Percentiles rank a stretch among this genome's conserved stretches.
Evolutionary conservation across 164 flowering plant genomes (phyloP).

Genomic region (Euptelea pleiosperma): DNA sequence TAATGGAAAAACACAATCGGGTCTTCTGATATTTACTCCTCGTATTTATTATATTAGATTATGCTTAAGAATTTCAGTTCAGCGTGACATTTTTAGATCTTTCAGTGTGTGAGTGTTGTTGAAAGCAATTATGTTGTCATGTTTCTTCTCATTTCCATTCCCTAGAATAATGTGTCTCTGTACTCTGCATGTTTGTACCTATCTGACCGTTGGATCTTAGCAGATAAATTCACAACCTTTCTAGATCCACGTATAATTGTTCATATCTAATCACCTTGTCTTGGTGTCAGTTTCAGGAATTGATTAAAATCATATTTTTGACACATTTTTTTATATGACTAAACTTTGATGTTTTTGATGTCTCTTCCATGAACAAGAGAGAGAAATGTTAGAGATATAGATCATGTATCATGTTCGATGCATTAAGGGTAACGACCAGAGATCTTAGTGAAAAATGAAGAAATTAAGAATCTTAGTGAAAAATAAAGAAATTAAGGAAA

Average conservation of each 20-base stretch:
- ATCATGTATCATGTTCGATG: too few relatives aligned
- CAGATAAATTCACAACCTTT: neutral
- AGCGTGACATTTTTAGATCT: too few relatives aligned
- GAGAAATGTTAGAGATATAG: too few relatives aligned
- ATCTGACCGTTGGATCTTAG: neutral
- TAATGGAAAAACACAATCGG: neutral
- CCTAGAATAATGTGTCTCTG: neutral
- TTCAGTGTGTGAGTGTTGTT: too few relatives aligned
- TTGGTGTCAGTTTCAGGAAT: neutral
- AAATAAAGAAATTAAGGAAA: too few relatives aligned
- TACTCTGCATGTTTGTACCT: too few relatives aligned
- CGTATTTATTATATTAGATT: neutral
- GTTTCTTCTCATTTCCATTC: neutral
- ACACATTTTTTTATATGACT: too few relatives aligned
- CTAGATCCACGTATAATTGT: neutral
- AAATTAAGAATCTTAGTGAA: too few relatives aligned
- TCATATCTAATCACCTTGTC: neutral
- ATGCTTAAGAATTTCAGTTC: too few relatives aligned
- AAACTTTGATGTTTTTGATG: conserved; percentile 1
- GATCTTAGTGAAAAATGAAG: too few relatives aligned
- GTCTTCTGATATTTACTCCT: neutral
- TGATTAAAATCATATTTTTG: neutral
- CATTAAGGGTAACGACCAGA: too few relatives aligned
- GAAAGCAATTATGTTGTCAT: neutral
- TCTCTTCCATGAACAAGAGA: too few relatives aligned